These are phyloP conservation scores for Capsella bursapastoris DNA, from an alignment of 345 rosid genomes.

Conservation along the genomic window DNA sequence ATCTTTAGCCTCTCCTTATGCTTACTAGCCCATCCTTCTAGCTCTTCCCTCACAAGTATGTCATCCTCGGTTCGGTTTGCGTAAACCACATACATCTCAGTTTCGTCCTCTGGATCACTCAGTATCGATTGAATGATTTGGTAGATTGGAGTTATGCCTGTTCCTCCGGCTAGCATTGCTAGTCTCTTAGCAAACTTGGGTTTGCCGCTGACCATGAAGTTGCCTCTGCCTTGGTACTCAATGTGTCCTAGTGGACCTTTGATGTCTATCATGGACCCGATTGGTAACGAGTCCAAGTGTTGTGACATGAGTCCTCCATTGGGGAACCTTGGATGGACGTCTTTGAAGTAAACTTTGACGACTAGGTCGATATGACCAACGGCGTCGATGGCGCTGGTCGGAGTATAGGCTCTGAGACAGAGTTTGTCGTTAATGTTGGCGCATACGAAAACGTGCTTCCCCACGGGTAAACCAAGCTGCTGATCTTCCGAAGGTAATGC, in stretches of 20 bases:
- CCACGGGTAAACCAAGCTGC: constrained; percentile 73
- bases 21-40: constrained; percentile 77
- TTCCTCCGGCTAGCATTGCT: constrained; percentile 93
- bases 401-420: constrained; percentile 90
- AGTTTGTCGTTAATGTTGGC: constrained; percentile 69
- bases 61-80: constrained; percentile 91
- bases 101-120: constrained; percentile 75
- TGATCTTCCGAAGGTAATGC: constrained; percentile 77
- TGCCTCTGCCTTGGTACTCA: constrained; percentile 75
- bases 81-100: constrained; percentile 83
- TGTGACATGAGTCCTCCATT: constrained; percentile 92
- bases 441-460: constrained; percentile 85
- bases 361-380: constrained; percentile 83
- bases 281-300: constrained; percentile 62
- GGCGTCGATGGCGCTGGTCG: constrained; percentile 65
- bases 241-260: constrained; percentile 94
- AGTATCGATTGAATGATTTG: constrained; percentile 79
- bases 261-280: constrained; percentile 68
- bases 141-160: constrained; percentile 90
- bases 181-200: constrained; percentile 77
- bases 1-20: constrained; percentile 63
- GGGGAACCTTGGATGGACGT: constrained; percentile 76
- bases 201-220: constrained; percentile 74
- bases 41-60: constrained; percentile 74
- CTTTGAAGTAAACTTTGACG: constrained; percentile 79